phyloP scores from a whole-genome alignment of 208 protist species.

The Trichomonas vaginalis region DNA sequence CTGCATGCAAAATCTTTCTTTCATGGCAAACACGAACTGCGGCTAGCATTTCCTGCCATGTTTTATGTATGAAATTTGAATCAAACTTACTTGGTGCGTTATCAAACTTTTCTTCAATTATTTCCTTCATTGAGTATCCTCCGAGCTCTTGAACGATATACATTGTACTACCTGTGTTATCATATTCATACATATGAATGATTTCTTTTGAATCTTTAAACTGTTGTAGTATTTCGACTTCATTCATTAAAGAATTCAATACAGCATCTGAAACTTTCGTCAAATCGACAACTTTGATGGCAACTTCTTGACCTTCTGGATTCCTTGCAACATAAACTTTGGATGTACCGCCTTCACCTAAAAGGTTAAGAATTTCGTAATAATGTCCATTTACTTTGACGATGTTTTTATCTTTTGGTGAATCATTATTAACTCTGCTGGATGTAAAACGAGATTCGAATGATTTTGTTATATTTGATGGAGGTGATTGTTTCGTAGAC shows the following conservation, averaged over 20 bases:
- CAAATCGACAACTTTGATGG: constrained; percentile 21
- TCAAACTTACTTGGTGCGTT: neutral
- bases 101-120: neutral
- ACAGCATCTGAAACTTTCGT: neutral
- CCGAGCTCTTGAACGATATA: constrained; percentile 26
- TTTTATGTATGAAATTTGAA: neutral
- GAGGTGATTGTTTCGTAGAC: neutral
- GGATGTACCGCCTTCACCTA: constrained; percentile 37
- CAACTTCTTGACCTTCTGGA: constrained; percentile 17
- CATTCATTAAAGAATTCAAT: constrained; percentile 30
- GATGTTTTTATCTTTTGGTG: neutral
- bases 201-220: constrained; percentile 25
- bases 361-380: constrained; percentile 25
- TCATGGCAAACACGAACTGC: constrained; percentile 41
- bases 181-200: constrained; percentile 33
- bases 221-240: constrained; percentile 33
- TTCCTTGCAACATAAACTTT: constrained; percentile 41
- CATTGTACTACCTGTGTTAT: neutral
- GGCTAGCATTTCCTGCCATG: constrained; percentile 39
- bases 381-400: neutral
- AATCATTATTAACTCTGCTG: neutral
- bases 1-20: constrained; percentile 39
- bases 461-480: neutral
- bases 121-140: constrained; percentile 1
- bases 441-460: neutral